Percentiles rank a stretch among this genome's conserved stretches.
Conservation (phyloP, 2,329 filamentous ascomycete species). For the Epichloe scottii region DNA sequence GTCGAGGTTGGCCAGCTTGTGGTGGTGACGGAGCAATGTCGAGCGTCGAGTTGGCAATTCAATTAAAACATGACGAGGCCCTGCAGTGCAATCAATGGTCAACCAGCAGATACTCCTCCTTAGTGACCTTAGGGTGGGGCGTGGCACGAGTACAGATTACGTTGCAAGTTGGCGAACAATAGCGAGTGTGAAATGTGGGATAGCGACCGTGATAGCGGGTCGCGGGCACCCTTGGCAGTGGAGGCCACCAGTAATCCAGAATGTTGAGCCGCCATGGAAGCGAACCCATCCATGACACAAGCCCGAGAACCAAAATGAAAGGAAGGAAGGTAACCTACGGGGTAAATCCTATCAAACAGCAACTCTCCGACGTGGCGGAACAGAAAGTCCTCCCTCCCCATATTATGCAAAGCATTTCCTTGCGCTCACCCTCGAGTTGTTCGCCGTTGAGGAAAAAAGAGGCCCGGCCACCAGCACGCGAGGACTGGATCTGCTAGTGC, state of each 20-base stretch:
- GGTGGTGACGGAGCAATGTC: constrained; percentile 8
- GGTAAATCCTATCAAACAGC: no score
- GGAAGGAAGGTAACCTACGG: no score
- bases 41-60: neutral
- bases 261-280: no score
- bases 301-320: neutral
- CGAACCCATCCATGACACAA: neutral
- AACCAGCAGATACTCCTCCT: no score
- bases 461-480: neutral
- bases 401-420: no score
- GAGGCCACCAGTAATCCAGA: neutral
- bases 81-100: neutral
- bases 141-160: neutral
- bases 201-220: no score
- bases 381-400: no score
- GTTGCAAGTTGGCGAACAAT: neutral
- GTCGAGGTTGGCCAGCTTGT: constrained; percentile 9
- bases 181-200: constrained; percentile 1
- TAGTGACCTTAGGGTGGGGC: no score
- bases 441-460: no score
- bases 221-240: neutral
- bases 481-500: neutral
- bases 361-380: no score
- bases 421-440: no score
- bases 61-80: constrained; percentile 3